Percentiles rank a stretch among this genome's conserved stretches.
phyloP scores from a whole-genome alignment of 202 grass and related monocot genomes.

The Zoysia matrella region DNA sequence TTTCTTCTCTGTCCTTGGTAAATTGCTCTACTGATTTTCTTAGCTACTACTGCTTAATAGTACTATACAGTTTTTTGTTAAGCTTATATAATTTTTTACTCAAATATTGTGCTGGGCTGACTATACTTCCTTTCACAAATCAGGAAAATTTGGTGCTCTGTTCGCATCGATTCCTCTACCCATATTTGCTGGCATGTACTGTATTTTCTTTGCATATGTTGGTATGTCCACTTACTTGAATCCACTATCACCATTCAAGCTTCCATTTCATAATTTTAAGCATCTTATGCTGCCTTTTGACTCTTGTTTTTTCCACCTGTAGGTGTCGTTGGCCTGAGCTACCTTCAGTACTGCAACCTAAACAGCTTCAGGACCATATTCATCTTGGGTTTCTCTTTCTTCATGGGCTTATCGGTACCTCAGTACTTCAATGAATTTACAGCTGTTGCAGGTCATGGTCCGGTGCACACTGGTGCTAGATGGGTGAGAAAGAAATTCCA shows the following conservation, averaged over 20 bases:
- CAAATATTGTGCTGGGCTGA: neutral
- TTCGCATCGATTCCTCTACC: constrained; percentile 90
- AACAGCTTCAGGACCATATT: constrained; percentile 96
- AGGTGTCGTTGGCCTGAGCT: constrained; percentile 77
- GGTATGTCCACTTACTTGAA: constrained; percentile 57
- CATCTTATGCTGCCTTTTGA: neutral
- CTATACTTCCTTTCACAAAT: constrained; percentile 29
- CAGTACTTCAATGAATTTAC: constrained; percentile 98
- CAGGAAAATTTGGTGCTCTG: constrained; percentile 95
- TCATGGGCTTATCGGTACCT: constrained; percentile 91
- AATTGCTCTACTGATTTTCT: neutral
- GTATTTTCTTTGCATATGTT: constrained; percentile 85
- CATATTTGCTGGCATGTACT: constrained; percentile 90
- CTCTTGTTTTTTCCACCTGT: constrained; percentile 23
- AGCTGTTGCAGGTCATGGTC: constrained; percentile 74
- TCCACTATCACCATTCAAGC: neutral
- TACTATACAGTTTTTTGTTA: neutral
- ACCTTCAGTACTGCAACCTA: constrained; percentile 91
- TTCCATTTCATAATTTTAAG: neutral
- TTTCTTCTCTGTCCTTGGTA: constrained; percentile 97
- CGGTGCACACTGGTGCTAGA: constrained; percentile 82
- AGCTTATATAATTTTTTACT: neutral
- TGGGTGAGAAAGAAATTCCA: constrained; percentile 54
- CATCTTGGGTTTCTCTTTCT: constrained; percentile 85
- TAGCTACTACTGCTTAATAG: neutral